Evolutionary conservation across 108 stramenopile species (phyloP), one percentile per base, ranked within the genome.

Genomic region (Fragilariopsis cylindrus): DNA sequence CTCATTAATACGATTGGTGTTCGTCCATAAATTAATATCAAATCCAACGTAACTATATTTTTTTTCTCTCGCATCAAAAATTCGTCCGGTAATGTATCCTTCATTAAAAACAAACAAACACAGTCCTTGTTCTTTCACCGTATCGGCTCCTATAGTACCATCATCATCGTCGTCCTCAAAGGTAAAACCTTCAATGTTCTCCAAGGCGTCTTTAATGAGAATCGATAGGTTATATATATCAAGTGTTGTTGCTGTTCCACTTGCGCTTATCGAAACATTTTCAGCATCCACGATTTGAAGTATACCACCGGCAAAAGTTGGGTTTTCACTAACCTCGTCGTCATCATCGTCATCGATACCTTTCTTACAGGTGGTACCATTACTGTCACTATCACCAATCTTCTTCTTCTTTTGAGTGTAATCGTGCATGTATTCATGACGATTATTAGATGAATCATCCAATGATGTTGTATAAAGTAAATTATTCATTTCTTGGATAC

Each of bases 341-440:
- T 56, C 76, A 19, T 84, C 80, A 2, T 66, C 43, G 1, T 42
- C 52, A 8, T 53, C 30, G 30, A 30, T 18, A 47, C 72, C 67
- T 57, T 66, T 73, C n/a, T 55, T 30, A 30, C 30, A 30, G 30
- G 30, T 30, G 30, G 30, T 30, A 30, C 30, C 30, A 30, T 30
- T 0, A 30, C 30, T 30, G 30, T 2, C 30, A 12, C 21, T n/a
- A 19, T 55, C 44, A 40, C 6, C 58, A 44, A 48, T 11, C 19
- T 21, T 76, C 67, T 30, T 73, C 78, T 13, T 67, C 76, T 39
- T 12, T 18, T 30, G 30, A 30, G 30, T 30, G 70, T 87, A 92
- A 62, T 92, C 91, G 69, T 92, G 89, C 60, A 85, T 80, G 62
- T 79, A 52, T 57, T 87, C 82, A 49, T 81, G 78, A 19, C 43